These are phyloP conservation scores for Lithospermum erythrorhizon DNA, from an alignment of 257 asterid genomes.

Conservation along the genomic window DNA sequence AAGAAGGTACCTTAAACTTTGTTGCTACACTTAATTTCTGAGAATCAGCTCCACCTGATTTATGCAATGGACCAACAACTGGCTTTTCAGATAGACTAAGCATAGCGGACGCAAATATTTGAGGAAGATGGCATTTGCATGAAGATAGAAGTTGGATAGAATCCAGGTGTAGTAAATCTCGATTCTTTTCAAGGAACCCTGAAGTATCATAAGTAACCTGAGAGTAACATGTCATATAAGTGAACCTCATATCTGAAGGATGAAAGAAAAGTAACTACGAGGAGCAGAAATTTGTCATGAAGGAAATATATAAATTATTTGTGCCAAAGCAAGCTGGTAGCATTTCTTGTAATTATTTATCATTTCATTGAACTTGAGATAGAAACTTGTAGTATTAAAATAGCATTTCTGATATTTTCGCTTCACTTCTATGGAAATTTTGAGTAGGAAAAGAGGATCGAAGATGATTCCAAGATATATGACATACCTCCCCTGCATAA, in stretches of 20 bases:
- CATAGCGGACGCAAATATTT: conserved; percentile 79
- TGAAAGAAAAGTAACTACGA: conserved; percentile 2
- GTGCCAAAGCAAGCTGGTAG: not conserved
- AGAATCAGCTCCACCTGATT: conserved; percentile 94
- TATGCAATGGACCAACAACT: conserved; percentile 69
- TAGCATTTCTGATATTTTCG: not conserved
- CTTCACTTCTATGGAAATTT: not conserved
- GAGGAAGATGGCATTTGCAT: conserved; percentile 76
- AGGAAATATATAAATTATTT: not conserved
- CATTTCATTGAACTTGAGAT: not conserved
- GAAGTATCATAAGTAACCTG: conserved; percentile 89
- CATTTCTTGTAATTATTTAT: not conserved
- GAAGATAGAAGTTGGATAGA: conserved; percentile 87
- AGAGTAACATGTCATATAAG: conserved; percentile 14
- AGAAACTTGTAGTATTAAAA: not conserved
- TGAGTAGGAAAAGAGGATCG: not conserved
- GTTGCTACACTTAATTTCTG: conserved; percentile 88
- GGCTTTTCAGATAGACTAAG: conserved; percentile 80
- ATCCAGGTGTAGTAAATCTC: conserved; percentile 84
- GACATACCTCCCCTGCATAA: conserved; percentile 91
- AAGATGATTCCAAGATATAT: not conserved
- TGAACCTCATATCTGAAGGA: conserved; percentile 4
- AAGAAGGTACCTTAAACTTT: conserved; percentile 64
- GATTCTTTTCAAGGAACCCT: conserved; percentile 92
- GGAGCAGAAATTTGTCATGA: not conserved